A percentile compares a stretch with the other conserved stretches of the same genome.
phyloP scores from a whole-genome alignment of 805 yeast genomes.

The Lipomyces starkeyi region DNA sequence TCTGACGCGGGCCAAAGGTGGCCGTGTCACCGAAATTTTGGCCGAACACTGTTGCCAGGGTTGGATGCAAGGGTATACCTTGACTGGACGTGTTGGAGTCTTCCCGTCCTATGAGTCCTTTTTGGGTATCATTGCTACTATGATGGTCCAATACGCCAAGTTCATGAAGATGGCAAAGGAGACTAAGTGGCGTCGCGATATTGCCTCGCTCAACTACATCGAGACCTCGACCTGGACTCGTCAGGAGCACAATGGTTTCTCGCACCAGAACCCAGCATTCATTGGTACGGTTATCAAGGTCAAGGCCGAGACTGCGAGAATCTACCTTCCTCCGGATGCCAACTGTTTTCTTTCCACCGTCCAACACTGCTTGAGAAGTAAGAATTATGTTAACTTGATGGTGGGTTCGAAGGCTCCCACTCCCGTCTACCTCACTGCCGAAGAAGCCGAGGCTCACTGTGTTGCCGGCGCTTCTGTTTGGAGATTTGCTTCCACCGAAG shows the following conservation, averaged over 20 bases:
- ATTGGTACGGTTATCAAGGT: conserved; percentile 37
- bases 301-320: conserved; percentile 37
- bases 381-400: conserved; percentile 38
- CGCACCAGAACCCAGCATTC: conserved; percentile 39
- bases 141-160: conserved; percentile 39
- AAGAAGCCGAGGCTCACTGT: conserved; percentile 38
- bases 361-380: conserved; percentile 32
- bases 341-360: conserved; percentile 37
- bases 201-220: conserved; percentile 37
- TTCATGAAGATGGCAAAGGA: conserved; percentile 38
- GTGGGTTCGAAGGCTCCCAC: conserved; percentile 37
- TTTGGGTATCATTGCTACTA: conserved; percentile 37
- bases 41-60: conserved; percentile 40
- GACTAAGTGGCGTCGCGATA: conserved; percentile 35
- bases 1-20: conserved; percentile 32
- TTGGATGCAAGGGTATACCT: conserved; percentile 39
- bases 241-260: conserved; percentile 40
- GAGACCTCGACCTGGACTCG: conserved; percentile 39
- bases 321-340: conserved; percentile 40
- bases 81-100: conserved; percentile 38
- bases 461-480: conserved; percentile 40
- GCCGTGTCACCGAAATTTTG: conserved; percentile 39
- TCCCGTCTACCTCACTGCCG: conserved; percentile 34
- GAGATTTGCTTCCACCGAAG: conserved; percentile 38
- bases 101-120: conserved; percentile 40